Base-by-base conservation (phyloP, 2,329 filamentous ascomycete species). In the Samsoniella hepiali region DNA sequence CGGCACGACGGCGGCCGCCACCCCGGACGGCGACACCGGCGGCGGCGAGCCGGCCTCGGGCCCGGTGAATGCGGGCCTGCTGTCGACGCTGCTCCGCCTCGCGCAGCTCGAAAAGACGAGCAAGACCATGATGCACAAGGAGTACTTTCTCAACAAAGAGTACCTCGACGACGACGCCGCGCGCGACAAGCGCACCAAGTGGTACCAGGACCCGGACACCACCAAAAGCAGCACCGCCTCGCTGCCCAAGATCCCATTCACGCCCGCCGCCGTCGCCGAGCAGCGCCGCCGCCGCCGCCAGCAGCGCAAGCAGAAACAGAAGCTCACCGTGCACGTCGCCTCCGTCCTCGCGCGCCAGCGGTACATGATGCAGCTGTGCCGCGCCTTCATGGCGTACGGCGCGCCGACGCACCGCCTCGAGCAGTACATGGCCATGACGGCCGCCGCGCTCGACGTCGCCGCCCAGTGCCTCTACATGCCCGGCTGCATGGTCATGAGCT, bases 391-490 rank as follows among this genome's bases (percentile, higher is more conserved):
- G 61, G 34, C 54, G 10, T 63, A 63, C 61, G 61, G 61, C 45
- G 61, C 61, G 32, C 61, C 61, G 15, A 63, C 61, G 17, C 61
- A 63, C 40, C 61, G 61, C 13, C 34, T 63, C 27, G 61, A 63
- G 45, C 53, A 58, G 54, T 63, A 58, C 54, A 63, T 63, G 61
- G 54, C 36, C 53, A 50, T 63, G 53, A 58, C 61, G 42, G 61
- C 61, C 32, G 29, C 22, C 8, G 53, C 53, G 17, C 53, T 63
- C 51, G 61, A 63, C 8, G 45, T 63, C 27, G 40, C 31, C 34
- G 62, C 54, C 11, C 62, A 63, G 55, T 63, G 58, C 40, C 62
- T 63, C 27, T 63, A 63, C 62, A 58, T 63, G 54, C 62, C 62
- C 11, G 45, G 54, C 44, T 63, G 61, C 54, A 63, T 63, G 61